Evolutionary conservation across 805 yeast species (phyloP).

Genomic region (Monosporozyma unispora): DNA sequence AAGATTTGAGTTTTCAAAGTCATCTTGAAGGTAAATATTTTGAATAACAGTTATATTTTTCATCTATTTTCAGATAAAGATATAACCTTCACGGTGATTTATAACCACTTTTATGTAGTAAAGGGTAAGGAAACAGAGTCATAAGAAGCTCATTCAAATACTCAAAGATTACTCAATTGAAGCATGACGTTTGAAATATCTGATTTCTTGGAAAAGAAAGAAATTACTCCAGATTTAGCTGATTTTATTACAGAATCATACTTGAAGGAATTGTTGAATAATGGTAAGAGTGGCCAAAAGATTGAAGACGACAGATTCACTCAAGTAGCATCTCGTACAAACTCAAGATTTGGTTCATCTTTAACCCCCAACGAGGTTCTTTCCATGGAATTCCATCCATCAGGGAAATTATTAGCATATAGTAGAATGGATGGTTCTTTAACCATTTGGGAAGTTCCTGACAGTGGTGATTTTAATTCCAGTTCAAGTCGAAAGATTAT

Average conservation of each 20-base stretch:
- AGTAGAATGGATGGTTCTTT: conserved; percentile 27
- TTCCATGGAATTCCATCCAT: conserved; percentile 21
- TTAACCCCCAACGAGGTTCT: conserved; percentile 15
- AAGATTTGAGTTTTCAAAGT: background rate
- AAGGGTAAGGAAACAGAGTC: background rate
- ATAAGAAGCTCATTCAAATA: background rate
- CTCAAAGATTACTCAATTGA: background rate
- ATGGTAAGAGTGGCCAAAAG: conserved; percentile 2
- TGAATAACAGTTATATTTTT: background rate
- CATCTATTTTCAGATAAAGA: background rate
- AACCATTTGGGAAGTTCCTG: conserved; percentile 18
- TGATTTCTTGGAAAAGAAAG: background rate
- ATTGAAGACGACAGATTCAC: conserved; percentile 21
- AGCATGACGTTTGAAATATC: background rate
- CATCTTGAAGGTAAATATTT: background rate
- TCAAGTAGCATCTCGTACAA: conserved; percentile 10
- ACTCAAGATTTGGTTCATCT: conserved; percentile 17
- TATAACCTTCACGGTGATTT: background rate
- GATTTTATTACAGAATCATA: conserved; percentile 3
- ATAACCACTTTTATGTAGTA: background rate
- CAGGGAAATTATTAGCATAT: conserved; percentile 22
- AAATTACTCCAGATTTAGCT: conserved; percentile 3
- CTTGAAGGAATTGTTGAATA: conserved; percentile 2
- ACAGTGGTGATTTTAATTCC: background rate
- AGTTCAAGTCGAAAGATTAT: conserved; percentile 9